phyloP scores from a whole-genome alignment of 345 rosid species.

The Citrus medica region DNA sequence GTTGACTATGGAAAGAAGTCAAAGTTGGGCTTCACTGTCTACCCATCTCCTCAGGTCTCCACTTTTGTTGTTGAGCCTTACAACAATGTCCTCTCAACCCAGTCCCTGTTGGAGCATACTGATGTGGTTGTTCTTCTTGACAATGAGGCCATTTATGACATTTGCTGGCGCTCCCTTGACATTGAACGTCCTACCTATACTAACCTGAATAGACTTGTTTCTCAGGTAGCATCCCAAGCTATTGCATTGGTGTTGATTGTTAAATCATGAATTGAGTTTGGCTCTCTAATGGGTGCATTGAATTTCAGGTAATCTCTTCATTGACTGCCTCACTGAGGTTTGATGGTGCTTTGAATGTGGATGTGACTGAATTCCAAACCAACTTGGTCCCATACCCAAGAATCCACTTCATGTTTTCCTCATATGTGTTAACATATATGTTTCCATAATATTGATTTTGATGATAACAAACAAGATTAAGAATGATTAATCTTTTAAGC shows the following conservation, averaged over 20 bases:
- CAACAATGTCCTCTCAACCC: slow-evolving; percentile 78
- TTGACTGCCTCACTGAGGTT: slow-evolving; percentile 83
- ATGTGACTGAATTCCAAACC: slow-evolving; percentile 77
- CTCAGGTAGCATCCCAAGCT: slow-evolving; percentile 40
- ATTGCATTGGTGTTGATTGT: background rate
- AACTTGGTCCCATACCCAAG: slow-evolving; percentile 82
- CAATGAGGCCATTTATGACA: slow-evolving; percentile 60
- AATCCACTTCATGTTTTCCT: slow-evolving; percentile 84
- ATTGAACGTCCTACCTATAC: slow-evolving; percentile 79
- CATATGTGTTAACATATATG: too few species aligned
- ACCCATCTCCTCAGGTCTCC: slow-evolving; percentile 79
- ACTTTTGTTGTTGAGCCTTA: slow-evolving; percentile 79
- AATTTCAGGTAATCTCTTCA: slow-evolving; percentile 68
- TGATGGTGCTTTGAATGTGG: slow-evolving; percentile 79
- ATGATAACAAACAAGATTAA: too few species aligned
- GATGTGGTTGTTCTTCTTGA: slow-evolving; percentile 64
- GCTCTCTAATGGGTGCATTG: background rate
- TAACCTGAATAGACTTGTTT: slow-evolving; percentile 70
- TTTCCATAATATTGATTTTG: too few species aligned
- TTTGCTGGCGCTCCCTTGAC: slow-evolving; percentile 73
- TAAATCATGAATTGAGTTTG: background rate
- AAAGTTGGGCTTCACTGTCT: slow-evolving; percentile 76
- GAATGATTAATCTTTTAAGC: too few species aligned
- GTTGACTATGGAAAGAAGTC: slow-evolving; percentile 77
- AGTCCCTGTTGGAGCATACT: slow-evolving; percentile 71